Evolutionary conservation across 73 alveolate species (phyloP).

Genomic region (Tetrahymena malaccensis): DNA sequence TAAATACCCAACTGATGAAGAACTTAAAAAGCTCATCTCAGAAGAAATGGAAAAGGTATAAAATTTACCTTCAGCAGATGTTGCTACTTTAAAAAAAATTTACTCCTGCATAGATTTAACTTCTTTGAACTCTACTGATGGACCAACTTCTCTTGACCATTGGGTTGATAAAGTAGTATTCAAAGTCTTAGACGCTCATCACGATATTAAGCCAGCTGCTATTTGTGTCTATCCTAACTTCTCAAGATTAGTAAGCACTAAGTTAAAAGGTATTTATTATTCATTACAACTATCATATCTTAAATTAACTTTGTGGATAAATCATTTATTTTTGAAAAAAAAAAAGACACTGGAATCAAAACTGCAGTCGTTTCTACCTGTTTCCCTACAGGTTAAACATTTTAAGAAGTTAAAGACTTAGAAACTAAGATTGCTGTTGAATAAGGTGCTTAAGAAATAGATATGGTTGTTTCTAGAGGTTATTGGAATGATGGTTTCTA

Average conservation of each 20-base stretch:
- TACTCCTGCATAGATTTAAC: background rate
- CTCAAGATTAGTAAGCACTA: background rate
- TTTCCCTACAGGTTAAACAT: background rate
- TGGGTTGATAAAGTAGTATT: background rate
- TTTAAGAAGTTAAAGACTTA: background rate
- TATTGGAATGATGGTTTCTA: background rate
- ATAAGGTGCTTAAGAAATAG: background rate
- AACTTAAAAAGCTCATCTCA: background rate
- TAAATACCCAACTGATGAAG: background rate
- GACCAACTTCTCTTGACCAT: background rate
- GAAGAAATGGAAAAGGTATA: background rate
- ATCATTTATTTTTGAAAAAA: background rate
- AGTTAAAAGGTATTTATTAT: background rate
- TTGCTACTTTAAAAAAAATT: background rate
- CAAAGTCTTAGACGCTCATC: background rate
- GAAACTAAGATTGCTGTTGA: background rate
- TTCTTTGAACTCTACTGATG: background rate
- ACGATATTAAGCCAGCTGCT: background rate
- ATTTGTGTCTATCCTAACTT: background rate
- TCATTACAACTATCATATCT: background rate
- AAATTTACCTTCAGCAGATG: background rate
- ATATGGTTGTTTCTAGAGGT: background rate
- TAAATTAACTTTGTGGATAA: background rate
- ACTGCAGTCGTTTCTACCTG: background rate
- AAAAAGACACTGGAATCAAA: background rate